phyloP scores from a whole-genome alignment of 1,284 basidiomycete species.

The Ustilago loliicola region DNA sequence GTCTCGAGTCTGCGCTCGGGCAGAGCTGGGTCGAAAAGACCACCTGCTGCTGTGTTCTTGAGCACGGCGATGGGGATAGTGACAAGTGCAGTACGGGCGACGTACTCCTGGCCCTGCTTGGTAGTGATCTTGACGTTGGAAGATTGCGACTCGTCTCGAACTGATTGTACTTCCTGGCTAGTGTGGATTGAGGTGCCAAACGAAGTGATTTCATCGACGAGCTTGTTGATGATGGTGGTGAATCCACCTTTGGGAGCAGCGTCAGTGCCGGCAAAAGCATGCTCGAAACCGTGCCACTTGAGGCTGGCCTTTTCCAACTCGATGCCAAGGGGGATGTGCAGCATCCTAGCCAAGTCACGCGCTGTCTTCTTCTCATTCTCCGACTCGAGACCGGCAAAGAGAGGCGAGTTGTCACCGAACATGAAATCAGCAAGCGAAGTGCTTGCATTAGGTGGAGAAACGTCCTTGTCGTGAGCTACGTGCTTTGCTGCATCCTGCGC shows the following conservation, averaged over 20 bases:
- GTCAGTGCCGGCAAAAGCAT: slow-evolving; percentile 73
- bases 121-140: slow-evolving; percentile 44
- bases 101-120: slow-evolving; percentile 49
- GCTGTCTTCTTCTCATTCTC: slow-evolving; percentile 78
- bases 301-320: slow-evolving; percentile 70
- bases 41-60: slow-evolving; percentile 51
- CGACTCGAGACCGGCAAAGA: slow-evolving; percentile 44
- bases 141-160: slow-evolving; percentile 24
- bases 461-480: slow-evolving; percentile 39
- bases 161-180: slow-evolving; percentile 59
- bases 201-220: slow-evolving; percentile 69
- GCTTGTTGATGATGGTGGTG: slow-evolving; percentile 66
- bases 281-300: slow-evolving; percentile 69
- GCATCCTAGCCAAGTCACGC: slow-evolving; percentile 71
- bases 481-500: slow-evolving; percentile 49
- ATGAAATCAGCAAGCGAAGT: slow-evolving; percentile 70
- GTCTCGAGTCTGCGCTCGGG: slow-evolving; percentile 65
- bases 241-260: slow-evolving; percentile 73
- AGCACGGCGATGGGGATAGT: slow-evolving; percentile 72
- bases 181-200: slow-evolving; percentile 71
- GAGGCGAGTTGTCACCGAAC: slow-evolving; percentile 66
- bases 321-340: slow-evolving; percentile 73
- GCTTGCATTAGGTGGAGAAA: slow-evolving; percentile 49
- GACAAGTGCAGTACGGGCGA: slow-evolving; percentile 62
- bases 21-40: slow-evolving; percentile 68